Evolutionary conservation across 495 filamentous ascomycete species (phyloP).

Genomic region (Aspergillus taichungensis): DNA sequence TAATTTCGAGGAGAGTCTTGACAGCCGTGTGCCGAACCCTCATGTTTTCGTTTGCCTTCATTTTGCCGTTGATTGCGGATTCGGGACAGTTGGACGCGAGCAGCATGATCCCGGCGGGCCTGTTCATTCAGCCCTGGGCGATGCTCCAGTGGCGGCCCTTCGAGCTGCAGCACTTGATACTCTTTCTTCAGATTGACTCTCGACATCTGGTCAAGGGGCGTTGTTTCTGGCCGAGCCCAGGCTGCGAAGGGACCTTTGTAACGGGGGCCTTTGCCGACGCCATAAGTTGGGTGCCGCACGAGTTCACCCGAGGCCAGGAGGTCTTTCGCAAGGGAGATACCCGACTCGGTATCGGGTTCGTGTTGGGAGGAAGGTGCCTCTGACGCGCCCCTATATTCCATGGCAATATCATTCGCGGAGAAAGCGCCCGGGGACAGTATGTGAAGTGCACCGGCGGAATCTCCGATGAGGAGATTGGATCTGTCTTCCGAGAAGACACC

Average conservation of each 20-base stretch:
- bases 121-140: constrained; percentile 15
- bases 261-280: constrained; percentile 34
- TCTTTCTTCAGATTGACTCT: constrained; percentile 13
- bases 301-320: constrained; percentile 31
- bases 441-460: constrained; percentile 64
- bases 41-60: constrained; percentile 10
- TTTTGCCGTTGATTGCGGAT: constrained; percentile 19
- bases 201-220: constrained; percentile 8
- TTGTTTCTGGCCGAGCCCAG: constrained; percentile 27
- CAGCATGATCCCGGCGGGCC: constrained; percentile 9
- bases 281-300: constrained; percentile 29
- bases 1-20: neutral
- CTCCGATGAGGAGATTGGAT: constrained; percentile 63
- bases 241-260: constrained; percentile 39
- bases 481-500: constrained; percentile 69
- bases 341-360: constrained; percentile 17
- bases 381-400: constrained; percentile 17
- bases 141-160: constrained; percentile 12
- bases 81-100: constrained; percentile 15
- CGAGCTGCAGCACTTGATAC: constrained; percentile 22
- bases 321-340: constrained; percentile 16
- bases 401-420: constrained; percentile 11
- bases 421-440: constrained; percentile 45
- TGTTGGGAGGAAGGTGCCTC: constrained; percentile 1
- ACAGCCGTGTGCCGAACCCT: neutral